Percentiles rank a stretch among this genome's conserved stretches.
These are phyloP conservation scores for Sordariomycetes sp. DNA, from an alignment of 2,329 filamentous ascomycete genomes.

Conservation along the genomic window DNA sequence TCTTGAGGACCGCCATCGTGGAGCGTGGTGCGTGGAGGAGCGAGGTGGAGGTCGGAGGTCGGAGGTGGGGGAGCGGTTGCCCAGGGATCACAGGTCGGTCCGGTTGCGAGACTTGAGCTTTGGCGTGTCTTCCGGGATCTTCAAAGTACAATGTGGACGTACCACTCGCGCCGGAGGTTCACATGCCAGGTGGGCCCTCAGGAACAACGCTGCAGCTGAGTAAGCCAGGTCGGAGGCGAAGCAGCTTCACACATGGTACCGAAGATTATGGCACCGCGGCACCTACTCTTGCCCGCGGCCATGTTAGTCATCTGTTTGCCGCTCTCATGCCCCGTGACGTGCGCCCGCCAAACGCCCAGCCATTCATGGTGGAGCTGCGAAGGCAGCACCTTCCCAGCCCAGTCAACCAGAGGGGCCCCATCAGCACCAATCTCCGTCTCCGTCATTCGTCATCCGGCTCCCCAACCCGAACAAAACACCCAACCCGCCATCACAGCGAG, in stretches of 20 bases:
- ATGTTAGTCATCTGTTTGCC: neutral
- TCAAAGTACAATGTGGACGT: neutral
- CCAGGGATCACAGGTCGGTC: neutral
- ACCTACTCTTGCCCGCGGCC: neutral
- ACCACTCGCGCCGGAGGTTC: neutral
- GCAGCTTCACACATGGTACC: neutral
- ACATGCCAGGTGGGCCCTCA: neutral
- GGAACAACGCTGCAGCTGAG: neutral
- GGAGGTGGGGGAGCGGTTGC: neutral
- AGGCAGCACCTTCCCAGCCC: neutral
- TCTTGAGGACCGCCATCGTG: slow-evolving; percentile 25
- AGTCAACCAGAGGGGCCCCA: neutral
- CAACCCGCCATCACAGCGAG: neutral
- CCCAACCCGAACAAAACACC: neutral
- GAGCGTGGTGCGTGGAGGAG: neutral
- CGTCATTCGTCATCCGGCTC: slow-evolving; percentile 2
- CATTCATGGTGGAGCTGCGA: slow-evolving; percentile 2
- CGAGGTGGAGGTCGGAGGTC: neutral
- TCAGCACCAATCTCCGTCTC: neutral
- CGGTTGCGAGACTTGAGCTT: neutral
- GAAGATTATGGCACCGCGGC: neutral
- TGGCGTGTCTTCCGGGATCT: neutral
- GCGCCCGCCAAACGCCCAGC: neutral
- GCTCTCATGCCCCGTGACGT: slow-evolving; percentile 3
- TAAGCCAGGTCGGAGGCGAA: neutral